Evolutionary conservation across 768 basidiomycete species (phyloP), one percentile per base, ranked within the genome.

Genomic region (Cystobasidium tubakii): DNA sequence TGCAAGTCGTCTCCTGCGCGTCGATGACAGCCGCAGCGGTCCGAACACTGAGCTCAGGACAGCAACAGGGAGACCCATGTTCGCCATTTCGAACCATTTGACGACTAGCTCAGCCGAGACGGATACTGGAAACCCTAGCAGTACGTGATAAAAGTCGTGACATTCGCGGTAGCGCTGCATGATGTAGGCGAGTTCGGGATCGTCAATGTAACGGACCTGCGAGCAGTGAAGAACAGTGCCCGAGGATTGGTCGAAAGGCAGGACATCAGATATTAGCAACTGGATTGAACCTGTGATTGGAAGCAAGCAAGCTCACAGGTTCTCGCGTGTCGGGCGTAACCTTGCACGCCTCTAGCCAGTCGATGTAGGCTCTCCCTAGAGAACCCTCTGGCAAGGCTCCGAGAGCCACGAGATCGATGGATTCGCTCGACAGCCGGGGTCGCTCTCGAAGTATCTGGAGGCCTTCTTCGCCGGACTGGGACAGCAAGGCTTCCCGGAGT

Each of bases 161-260:
- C 90, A 95, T 83, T 99, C 94, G 29, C 95, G 89, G 81, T 98
- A 99, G 64, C 95, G 89, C 77, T 94, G 91, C 90, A 99, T 92
- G 70, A 98, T 90, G 81, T 96, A 98, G 29, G 96, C 96, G 13
- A 96, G 86, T 79, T 96, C 94, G 1, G 93, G 92, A 79, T 97
- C 92, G 79, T 90, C 87, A 72, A 98, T 89, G 79, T 97, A 98
- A 76, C 89, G 90, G 6, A 96, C 94, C 94, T 97, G 73, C 27
- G 54, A 36, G 34, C 27, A 70, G 19, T 53, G 64, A 74, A 55
- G 54, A 19, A 33, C n/a, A n/a, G n/a, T n/a, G n/a, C n/a, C n/a
- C n/a, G n/a, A n/a, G n/a, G n/a, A n/a, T n/a, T n/a, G n/a, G n/a
- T n/a, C n/a, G n/a, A n/a, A n/a, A n/a, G n/a, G n/a, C n/a, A n/a